phyloP scores from a whole-genome alignment of 1,284 basidiomycete species.

The Irpex sp. region DNA sequence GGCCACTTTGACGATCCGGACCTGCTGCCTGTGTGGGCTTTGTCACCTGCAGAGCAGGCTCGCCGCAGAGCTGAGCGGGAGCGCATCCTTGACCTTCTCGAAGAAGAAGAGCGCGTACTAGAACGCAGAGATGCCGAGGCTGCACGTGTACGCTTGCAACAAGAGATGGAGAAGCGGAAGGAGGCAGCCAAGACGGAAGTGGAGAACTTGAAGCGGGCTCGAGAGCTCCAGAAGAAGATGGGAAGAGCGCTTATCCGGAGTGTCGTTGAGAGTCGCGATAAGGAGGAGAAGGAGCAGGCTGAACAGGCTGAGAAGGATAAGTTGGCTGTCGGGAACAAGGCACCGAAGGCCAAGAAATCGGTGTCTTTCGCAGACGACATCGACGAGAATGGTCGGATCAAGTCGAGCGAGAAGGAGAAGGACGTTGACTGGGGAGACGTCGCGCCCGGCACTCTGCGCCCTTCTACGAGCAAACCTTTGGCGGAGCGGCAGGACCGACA shows the following conservation, averaged over 20 bases:
- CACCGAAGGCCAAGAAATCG: conserved; percentile 47
- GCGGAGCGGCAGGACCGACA: conserved; percentile 35
- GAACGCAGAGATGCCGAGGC: conserved; percentile 37
- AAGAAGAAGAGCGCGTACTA: conserved; percentile 60
- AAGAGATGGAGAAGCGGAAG: conserved; percentile 46
- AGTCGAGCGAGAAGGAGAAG: conserved; percentile 14
- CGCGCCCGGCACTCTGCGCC: conserved; percentile 42
- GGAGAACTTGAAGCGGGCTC: conserved; percentile 47
- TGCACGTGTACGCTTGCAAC: conserved; percentile 39
- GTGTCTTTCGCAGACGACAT: conserved; percentile 58
- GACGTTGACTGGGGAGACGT: conserved; percentile 53
- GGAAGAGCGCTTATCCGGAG: conserved; percentile 60
- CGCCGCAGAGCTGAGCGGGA: conserved; percentile 53
- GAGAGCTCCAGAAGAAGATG: conserved; percentile 73
- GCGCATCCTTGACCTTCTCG: conserved; percentile 62
- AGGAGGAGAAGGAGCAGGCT: conserved; percentile 32
- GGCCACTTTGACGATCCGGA: conserved; percentile 37
- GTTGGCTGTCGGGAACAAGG: conserved; percentile 18
- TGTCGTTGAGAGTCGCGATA: conserved; percentile 38
- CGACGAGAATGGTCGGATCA: conserved; percentile 19
- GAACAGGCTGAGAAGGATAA: conserved; percentile 29
- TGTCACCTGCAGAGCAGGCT: conserved; percentile 46
- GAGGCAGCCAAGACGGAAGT: conserved; percentile 50
- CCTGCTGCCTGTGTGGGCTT: conserved; percentile 42
- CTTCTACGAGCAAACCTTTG: conserved; percentile 32